Evolutionary conservation across 1,139 yeast species (phyloP), one percentile per base, ranked within the genome.

Genomic region (Scheffersomyces quercinus): DNA sequence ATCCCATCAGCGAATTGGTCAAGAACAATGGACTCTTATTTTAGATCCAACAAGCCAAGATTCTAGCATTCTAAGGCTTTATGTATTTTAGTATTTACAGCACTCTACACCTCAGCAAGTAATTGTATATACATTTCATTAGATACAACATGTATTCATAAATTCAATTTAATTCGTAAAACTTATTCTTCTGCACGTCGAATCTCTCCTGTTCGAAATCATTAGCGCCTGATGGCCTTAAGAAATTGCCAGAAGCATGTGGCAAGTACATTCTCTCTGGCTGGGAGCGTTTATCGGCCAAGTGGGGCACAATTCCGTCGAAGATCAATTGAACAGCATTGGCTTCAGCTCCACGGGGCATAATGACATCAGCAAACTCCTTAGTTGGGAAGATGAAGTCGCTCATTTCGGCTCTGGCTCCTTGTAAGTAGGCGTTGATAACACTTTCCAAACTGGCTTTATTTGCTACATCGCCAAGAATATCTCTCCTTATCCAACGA

Each of bases 401-500:
- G 49, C 75, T 79, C 85, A 85, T 87, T 57, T 90, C 97, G 3
- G 83, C 79, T 46, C 95, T 75, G n/a, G 90, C 80, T 10, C 75
- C 69, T 38, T 76, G 78, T 51, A 90, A 62, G 59, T 90, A 90
- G 28, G 75, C 59, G 45, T 79, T 77, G 28, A 90, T 63, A 28
- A 88, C 72, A 0, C 62, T 58, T 36, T 79, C 81, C 42, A 88
- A 65, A 36, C 66, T 60, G 42, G 38, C 39, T 5, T 39, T 35
- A 2, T 28, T 30, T 14, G 48, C 45, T 0, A 54, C 52, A 9
- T 56, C 50, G 14, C 37, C 31, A 13, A 74, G 43, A 1, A 76
- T 78, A 44, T 77, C 77, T 44, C 76, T 56, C 47, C 72, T 59
- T 34, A 82, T 85, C 88, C 93, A 82, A 49, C 95, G 76, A 12